Conservation (phyloP, 139 green algal genomes). For the Chlorella sp. region DNA sequence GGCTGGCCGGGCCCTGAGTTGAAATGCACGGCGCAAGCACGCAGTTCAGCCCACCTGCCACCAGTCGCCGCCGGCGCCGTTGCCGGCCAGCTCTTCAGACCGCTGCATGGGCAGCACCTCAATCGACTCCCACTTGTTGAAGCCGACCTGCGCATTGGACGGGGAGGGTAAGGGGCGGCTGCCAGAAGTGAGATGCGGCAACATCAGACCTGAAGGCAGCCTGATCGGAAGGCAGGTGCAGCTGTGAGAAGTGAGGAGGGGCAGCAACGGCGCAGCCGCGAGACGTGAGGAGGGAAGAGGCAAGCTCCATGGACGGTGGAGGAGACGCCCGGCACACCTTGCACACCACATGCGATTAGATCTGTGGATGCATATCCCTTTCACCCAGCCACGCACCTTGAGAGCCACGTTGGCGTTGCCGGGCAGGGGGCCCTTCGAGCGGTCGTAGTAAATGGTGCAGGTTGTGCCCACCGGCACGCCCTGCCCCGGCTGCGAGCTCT, state of each 20-base stretch:
- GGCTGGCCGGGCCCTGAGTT: no score
- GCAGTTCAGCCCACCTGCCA: background rate
- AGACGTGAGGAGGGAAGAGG: no score
- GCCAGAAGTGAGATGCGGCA: no score
- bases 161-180: background rate
- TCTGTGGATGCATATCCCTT: no score
- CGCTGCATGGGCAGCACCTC: conserved; percentile 59
- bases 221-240: background rate
- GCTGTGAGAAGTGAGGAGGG: no score
- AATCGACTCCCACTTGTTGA: conserved; percentile 86
- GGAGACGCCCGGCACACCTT: no score
- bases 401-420: conserved; percentile 43
- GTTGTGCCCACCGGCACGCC: conserved; percentile 37
- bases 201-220: background rate
- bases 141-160: conserved; percentile 63
- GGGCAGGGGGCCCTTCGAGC: conserved; percentile 60
- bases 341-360: no score
- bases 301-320: no score
- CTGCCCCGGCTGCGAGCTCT: background rate
- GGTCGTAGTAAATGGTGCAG: conserved; percentile 75
- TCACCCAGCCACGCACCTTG: conserved; percentile 70
- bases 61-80: background rate
- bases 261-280: no score
- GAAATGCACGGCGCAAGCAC: background rate
- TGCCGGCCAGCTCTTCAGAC: conserved; percentile 28